Percentiles rank a stretch among this genome's conserved stretches.
phyloP scores from a whole-genome alignment of 306 rosid species.

The Pterocarpus santalinus region DNA sequence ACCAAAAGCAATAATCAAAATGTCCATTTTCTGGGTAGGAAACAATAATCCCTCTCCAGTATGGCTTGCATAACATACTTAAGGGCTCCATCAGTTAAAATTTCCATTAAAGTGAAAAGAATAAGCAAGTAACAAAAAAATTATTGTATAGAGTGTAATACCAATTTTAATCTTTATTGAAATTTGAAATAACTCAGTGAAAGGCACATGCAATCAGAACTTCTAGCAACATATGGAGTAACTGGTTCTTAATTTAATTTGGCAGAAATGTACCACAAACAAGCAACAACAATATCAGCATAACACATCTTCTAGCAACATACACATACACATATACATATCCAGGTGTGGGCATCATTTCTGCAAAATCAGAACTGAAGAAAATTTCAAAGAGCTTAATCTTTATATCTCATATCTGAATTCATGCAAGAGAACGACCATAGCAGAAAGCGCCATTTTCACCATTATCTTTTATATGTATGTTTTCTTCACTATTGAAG shows the following conservation, averaged over 20 bases:
- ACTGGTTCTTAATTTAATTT: background rate
- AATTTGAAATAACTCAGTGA: background rate
- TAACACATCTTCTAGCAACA: background rate
- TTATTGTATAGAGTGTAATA: background rate
- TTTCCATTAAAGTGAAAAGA: background rate
- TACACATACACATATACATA: background rate
- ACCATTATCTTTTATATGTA: background rate
- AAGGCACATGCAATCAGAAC: background rate
- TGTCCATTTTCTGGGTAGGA: constrained; percentile 32
- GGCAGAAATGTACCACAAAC: background rate
- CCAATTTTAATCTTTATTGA: background rate
- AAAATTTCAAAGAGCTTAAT: constrained; percentile 14
- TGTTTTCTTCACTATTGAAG: background rate
- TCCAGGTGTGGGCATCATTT: constrained; percentile 6
- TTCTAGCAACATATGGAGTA: background rate
- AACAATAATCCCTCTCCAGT: constrained; percentile 21
- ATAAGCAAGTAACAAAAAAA: background rate
- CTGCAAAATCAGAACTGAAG: background rate
- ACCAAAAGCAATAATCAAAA: constrained; percentile 13
- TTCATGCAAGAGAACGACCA: constrained; percentile 11
- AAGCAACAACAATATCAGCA: background rate
- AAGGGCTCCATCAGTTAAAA: constrained; percentile 4
- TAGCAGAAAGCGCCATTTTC: background rate
- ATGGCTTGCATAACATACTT: constrained; percentile 12
- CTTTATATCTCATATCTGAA: background rate